Evolutionary conservation across 164 flowering plant genomes (phyloP), one percentile per base, ranked within the genome.

Genomic region (Warburgia ugandensis): DNA sequence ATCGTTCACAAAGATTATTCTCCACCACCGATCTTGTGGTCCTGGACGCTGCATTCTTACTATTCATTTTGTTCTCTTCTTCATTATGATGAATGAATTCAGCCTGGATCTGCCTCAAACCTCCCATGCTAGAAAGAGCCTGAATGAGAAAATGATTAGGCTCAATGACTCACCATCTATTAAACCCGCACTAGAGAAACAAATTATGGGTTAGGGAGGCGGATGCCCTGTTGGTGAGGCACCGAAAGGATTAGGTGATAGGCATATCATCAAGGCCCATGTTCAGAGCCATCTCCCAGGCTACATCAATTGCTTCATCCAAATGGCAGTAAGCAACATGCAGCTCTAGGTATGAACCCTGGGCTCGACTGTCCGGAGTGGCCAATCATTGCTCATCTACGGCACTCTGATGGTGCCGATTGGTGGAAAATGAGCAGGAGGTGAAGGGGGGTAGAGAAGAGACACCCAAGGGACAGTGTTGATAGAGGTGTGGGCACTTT

Each of bases 401-500:
- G 65, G 50, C 60, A 61, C 69, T 59, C 33, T 4, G 50, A 51
- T 19, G 32, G 16, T 53, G 52, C 56, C 39, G 51, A 55, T 61
- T 51, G 38, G 49, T 17, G 13, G 27, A 0, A 27, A 56, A 45
- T 64, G 64, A 11, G 21, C n/a, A 16, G 35, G 25, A 29, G 23
- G 49, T 45, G 29, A 17, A 4, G 29, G 28, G 16, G 44, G n/a
- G n/a, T n/a, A n/a, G n/a, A n/a, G n/a, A n/a, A 50, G 4, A 44
- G 25, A 51, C n/a, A 38, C 17, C 10, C 26, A 4, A 52, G 58
- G 29, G 70, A 45, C 48, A 53, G 25, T 23, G 46, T 29, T 7
- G 32, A 50, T 59, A 49, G 67, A 58, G 59, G 54, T 61, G 71
- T 76, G 73, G 71, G 67, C 64, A 66, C 78, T 79, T 81, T 79